A percentile compares a stretch with the other conserved stretches of the same genome.
Conservation (phyloP, 1,139 yeast species). For the Kodamaea plutei region DNA sequence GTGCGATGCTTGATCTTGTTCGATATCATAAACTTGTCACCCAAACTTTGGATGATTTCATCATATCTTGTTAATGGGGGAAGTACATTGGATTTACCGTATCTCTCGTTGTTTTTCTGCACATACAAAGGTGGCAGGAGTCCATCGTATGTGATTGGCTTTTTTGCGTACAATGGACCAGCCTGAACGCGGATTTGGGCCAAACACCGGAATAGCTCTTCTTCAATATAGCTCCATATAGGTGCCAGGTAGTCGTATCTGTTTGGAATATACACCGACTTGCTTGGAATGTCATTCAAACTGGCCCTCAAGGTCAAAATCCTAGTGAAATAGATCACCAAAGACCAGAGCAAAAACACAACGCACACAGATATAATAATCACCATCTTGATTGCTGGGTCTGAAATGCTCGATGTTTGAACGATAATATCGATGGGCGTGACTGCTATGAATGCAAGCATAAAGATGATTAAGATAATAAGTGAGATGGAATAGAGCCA, state of each 20-base stretch:
- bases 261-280: constrained; percentile 61
- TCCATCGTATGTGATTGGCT: constrained; percentile 60
- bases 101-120: constrained; percentile 17
- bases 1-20: constrained; percentile 6
- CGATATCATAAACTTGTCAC: constrained; percentile 43
- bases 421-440: constrained; percentile 74
- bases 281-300: constrained; percentile 70
- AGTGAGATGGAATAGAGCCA: constrained; percentile 59
- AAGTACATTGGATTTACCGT: constrained; percentile 33
- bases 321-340: constrained; percentile 49
- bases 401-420: constrained; percentile 51
- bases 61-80: constrained; percentile 62
- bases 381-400: constrained; percentile 62
- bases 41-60: constrained; percentile 56
- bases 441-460: constrained; percentile 57
- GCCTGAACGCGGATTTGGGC: constrained; percentile 45
- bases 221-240: constrained; percentile 33
- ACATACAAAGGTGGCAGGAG: constrained; percentile 45
- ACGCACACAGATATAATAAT: constrained; percentile 74
- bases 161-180: constrained; percentile 40
- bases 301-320: constrained; percentile 56
- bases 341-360: constrained; percentile 47
- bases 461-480: constrained; percentile 31
- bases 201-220: constrained; percentile 42
- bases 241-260: constrained; percentile 58